Base-by-base conservation (phyloP, 352 stramenopile species). In the Phytophthora europaea region DNA sequence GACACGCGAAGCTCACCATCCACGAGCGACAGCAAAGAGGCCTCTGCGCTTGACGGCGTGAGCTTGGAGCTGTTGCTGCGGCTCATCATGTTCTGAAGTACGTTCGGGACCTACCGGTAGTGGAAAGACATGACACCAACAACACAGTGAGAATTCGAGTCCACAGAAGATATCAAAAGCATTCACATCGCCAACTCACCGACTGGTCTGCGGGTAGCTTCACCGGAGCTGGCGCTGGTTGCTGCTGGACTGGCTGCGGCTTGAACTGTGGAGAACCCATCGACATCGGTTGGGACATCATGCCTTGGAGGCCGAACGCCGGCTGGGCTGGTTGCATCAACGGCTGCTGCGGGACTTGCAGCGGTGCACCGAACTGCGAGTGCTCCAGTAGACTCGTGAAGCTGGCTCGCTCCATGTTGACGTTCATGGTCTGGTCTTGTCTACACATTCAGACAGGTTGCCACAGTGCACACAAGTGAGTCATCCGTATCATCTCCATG, bases 11-110 rank as follows among this genome's bases (percentile, higher is more conserved):
- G 77, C 59, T 87, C 79, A 9, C 65, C 59, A 50, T 95, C 85
- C 22, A 94, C 88, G 48, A 95, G 79, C 26, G 70, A 78, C 60
- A 84, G 59, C 52, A 95, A 72, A 7, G 78, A 80, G 2, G 73
- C 66, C 64, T 95, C 88, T 0, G 70, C 79, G 15, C 52, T 80
- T 28, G 76, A 79, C 10, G 79, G 70, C 2, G 54, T 79, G 38
- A 81, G 23, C 34, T 58, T 79, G 13, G 62, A 70, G 40, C 50
- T 73, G 38, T 68, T 74, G 34, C 59, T 72, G 56, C 66, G 70
- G 45, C 53, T 79, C 62, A 77, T 73, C 61, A 78, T 76, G 59
- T 79, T 79, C 54, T 80, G 67, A 40, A 83, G 69, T 33, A 83
- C 70, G 51, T 81, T 79, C 13, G 76, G 76, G n/a, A 83, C 50